Base-by-base conservation (phyloP, 495 filamentous ascomycete genomes). In the Penicillium maclennaniae region DNA sequence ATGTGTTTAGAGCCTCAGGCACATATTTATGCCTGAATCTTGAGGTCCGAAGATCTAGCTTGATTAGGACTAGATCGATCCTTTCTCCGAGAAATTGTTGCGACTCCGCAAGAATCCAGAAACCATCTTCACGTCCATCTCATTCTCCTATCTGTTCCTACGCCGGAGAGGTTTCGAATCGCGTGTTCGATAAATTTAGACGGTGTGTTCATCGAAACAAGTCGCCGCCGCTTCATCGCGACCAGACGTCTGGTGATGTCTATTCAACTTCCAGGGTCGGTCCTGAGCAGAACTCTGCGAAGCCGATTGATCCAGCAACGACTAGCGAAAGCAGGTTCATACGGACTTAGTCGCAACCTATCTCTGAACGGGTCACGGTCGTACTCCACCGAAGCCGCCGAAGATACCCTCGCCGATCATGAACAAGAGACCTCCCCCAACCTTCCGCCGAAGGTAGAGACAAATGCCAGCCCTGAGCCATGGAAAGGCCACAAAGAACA, bases 221-320 rank as follows among this genome's bases (percentile, higher is more conserved):
- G 39, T 7, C 8, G 9, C 20, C 16, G 23, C 17, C 25, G 14
- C 38, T 7, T 25, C 37, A 2, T 16, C 31, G 17, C 37, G 26
- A 28, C 19, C 16, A 19, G 34, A 45, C 34, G 39, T 7, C 25
- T 27, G 53, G 53, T 38, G 40, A 65, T 65, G 62, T 46, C 53
- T 17, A 21, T 46, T 15, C 54, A 56, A 43, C 37, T 51, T 40
- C 51, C 62, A 40, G 56, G 50, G 19, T 58, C 55, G 26, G 50
- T 51, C 40, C 51, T 55, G 58, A 55, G 55, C 49, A 67, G 63
- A 60, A 56, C 58, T 60, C 43, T 62, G 49, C 63, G 61, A 53
- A 64, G 58, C 26, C 52, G 56, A 62, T 25, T 56, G 34, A 42
- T 58, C 26, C 56, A 42, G 28, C 54, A 57, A 38, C 53, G 51